A percentile compares a stretch with the other conserved stretches of the same genome.
Evolutionary conservation across 495 filamentous ascomycete genomes (phyloP).

Genomic region (Xylaria scruposa): DNA sequence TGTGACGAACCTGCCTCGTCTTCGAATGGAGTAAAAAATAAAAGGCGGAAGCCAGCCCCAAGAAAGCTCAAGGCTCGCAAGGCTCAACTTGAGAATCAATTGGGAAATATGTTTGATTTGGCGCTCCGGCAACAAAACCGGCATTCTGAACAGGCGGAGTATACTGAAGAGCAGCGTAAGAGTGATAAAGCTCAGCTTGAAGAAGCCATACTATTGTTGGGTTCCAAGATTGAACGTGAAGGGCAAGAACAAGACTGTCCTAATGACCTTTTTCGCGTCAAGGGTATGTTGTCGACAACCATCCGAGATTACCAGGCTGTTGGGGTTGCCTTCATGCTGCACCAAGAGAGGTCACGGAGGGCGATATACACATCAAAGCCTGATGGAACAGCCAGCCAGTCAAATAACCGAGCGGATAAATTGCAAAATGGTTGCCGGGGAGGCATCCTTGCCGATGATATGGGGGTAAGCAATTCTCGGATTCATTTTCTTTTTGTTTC

Average conservation of each 20-base stretch:
- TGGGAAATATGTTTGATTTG: neutral
- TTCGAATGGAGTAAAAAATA: neutral
- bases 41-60: neutral
- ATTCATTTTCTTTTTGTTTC: no score
- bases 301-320: constrained; percentile 40
- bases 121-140: neutral
- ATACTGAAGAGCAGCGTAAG: constrained; percentile 9
- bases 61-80: neutral
- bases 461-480: constrained; percentile 58
- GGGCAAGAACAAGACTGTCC: neutral
- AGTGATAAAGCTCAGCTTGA: neutral
- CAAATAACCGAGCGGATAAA: neutral
- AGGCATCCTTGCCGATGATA: constrained; percentile 75
- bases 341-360: constrained; percentile 30
- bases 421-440: constrained; percentile 42
- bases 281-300: constrained; percentile 33
- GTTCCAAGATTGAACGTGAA: neutral
- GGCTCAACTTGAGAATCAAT: neutral
- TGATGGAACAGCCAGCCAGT: neutral
- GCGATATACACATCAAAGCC: neutral
- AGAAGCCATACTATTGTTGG: neutral
- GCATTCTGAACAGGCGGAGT: neutral
- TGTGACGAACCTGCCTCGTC: neutral
- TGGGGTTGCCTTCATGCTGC: constrained; percentile 43
- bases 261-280: constrained; percentile 28